These are phyloP conservation scores for Podaxis pistillaris DNA, from an alignment of 768 basidiomycete genomes.

Conservation along the genomic window DNA sequence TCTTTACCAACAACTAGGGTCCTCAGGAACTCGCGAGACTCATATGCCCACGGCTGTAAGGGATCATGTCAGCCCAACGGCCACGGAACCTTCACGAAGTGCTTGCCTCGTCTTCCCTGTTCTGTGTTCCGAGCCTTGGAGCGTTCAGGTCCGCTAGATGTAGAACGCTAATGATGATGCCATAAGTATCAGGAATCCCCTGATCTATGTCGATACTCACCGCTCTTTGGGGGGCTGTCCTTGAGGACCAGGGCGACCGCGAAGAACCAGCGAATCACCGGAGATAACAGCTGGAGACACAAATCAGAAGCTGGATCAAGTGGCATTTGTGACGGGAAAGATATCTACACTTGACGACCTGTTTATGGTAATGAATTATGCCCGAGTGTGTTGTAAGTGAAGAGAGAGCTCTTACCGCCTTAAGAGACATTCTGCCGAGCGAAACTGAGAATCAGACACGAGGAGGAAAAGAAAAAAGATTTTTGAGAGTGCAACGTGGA, in stretches of 20 bases:
- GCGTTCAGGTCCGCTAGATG: constrained; percentile 87
- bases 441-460: neutral
- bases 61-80: neutral
- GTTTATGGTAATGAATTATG: constrained; percentile 7
- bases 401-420: constrained; percentile 54
- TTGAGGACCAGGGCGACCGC: constrained; percentile 72
- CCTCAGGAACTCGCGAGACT: constrained; percentile 90
- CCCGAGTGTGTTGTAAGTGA: neutral
- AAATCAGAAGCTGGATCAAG: constrained; percentile 19
- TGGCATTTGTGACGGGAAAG: neutral
- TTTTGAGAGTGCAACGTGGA: constrained; percentile 11
- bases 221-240: constrained; percentile 91
- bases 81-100: neutral
- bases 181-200: neutral
- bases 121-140: constrained; percentile 79
- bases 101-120: constrained; percentile 84
- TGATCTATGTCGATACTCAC: constrained; percentile 34
- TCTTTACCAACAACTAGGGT: constrained; percentile 86
- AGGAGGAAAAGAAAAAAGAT: neutral
- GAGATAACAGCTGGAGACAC: constrained; percentile 74
- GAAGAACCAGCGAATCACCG: constrained; percentile 85
- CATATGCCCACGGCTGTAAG: constrained; percentile 84
- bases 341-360: constrained; percentile 63
- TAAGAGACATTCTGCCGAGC: constrained; percentile 59
- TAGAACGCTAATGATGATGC: constrained; percentile 55